Evolutionary conservation across 108 stramenopile genomes (phyloP), one percentile per base, ranked within the genome.

Genomic region (Pseudonitzschia pungens): DNA sequence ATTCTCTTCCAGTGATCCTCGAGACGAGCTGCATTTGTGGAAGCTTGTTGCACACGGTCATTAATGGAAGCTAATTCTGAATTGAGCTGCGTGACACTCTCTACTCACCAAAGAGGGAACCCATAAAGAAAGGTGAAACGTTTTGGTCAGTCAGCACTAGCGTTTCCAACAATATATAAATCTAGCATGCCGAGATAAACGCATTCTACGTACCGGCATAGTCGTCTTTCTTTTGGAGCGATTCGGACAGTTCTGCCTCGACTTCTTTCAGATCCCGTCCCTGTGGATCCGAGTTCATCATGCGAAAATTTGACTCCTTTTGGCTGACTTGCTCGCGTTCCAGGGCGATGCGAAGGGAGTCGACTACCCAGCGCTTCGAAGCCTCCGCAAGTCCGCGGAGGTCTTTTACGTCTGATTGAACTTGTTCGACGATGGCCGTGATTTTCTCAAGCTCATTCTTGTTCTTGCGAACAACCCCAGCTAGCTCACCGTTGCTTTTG

Each of bases 261-360:
- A 88, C 90, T 32, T 80, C 79, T 40, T 81, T 78, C 41, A 93
- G 74, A 58, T 87, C 85, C n/a, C 89, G 70, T 0, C 78, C 81
- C 42, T 81, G 77, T 41, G 57, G 71, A 45, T 74, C 75, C 16
- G 68, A 21, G 18, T 51, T 42, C 36, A 71, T 77, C 33, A 79
- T 68, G 40, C 80, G 72, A 28, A 74, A 52, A 29, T 83, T 64
- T 4, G 73, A 76, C 59, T 86, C 83, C 79, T 89, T 91, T 21
- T 89, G 71, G 55, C 77, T 79, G 31, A 87, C 79, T 59, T 85
- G 75, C 28, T 73, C 68, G 40, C 73, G 76, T 65, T 88, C 84
- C 36, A 62, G 68, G 0, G 64, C 71, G 59, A 84, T 81, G n/a
- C 78, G 77, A 12, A 9, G 29, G 9, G 71, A 81, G 0, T 70